Conservation (phyloP, 73 alveolate genomes). For the Paramecium bursaria region DNA sequence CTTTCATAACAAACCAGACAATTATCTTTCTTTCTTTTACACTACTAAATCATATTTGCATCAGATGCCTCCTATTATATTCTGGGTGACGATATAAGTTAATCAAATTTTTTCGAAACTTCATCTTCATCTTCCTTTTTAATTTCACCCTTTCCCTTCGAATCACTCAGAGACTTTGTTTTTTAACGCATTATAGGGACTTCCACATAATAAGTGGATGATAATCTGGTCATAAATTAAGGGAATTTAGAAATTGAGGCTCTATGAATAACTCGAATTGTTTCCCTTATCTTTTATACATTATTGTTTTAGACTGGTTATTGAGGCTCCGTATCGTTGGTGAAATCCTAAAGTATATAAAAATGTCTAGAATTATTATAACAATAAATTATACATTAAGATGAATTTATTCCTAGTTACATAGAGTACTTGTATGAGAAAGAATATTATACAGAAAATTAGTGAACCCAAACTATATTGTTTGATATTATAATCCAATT, state of each 20-base stretch:
- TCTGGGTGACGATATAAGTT: constrained; percentile 23
- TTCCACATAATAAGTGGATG: constrained; percentile 14
- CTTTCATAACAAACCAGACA: constrained; percentile 56
- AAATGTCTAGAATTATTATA: no score
- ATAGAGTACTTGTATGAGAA: not conserved
- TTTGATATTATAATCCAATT: not conserved
- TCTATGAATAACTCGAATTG: not conserved
- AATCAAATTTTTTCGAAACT: constrained; percentile 33
- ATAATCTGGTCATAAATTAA: constrained; percentile 43
- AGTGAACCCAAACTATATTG: not conserved
- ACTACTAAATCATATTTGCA: constrained; percentile 4
- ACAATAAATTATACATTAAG: not conserved
- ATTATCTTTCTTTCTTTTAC: not conserved
- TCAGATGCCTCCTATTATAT: not conserved
- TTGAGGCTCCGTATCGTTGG: no score
- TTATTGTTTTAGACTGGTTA: constrained; percentile 1
- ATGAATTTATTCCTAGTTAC: not conserved
- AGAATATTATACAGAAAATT: not conserved
- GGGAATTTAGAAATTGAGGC: constrained; percentile 18
- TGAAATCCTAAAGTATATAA: no score
- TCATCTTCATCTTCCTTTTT: not conserved
- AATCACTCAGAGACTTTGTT: no score
- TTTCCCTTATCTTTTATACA: not conserved
- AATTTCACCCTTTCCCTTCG: no score
- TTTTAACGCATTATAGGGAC: no score